These are phyloP conservation scores for Ogataea pilisensis DNA, from an alignment of 805 yeast genomes.

Conservation along the genomic window DNA sequence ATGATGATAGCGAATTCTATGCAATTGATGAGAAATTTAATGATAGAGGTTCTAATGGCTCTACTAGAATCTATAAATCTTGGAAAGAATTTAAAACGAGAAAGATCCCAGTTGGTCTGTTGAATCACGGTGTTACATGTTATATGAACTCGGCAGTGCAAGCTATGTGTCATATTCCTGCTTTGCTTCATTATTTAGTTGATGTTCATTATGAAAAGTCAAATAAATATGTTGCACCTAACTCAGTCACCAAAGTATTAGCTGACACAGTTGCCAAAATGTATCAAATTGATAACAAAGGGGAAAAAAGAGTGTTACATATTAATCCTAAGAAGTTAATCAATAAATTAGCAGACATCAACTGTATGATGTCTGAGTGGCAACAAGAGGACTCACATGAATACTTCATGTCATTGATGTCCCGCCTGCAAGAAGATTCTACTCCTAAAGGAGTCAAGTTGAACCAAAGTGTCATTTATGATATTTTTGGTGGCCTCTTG, in stretches of 20 bases:
- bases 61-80: conserved; percentile 59
- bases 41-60: conserved; percentile 63
- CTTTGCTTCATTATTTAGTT: conserved; percentile 75
- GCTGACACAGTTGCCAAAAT: conserved; percentile 67
- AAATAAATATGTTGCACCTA: conserved; percentile 39
- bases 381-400: conserved; percentile 98
- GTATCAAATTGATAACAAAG: conserved; percentile 55
- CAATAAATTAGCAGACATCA: conserved; percentile 71
- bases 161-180: conserved; percentile 86
- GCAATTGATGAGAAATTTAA: conserved; percentile 50
- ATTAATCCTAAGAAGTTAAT: conserved; percentile 76
- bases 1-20: conserved; percentile 42
- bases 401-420: conserved; percentile 87
- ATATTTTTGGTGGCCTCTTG: conserved; percentile 88
- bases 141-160: conserved; percentile 95
- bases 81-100: conserved; percentile 55
- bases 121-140: conserved; percentile 94
- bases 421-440: conserved; percentile 85
- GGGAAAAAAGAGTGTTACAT: conserved; percentile 37
- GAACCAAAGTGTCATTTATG: conserved; percentile 78
- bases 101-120: conserved; percentile 66
- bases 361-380: conserved; percentile 96
- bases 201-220: conserved; percentile 58
- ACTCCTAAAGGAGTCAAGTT: conserved; percentile 88
- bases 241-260: conserved; percentile 60